These are phyloP conservation scores for Gossypium rotundifolium DNA, from an alignment of 345 rosid genomes.

Conservation along the genomic window DNA sequence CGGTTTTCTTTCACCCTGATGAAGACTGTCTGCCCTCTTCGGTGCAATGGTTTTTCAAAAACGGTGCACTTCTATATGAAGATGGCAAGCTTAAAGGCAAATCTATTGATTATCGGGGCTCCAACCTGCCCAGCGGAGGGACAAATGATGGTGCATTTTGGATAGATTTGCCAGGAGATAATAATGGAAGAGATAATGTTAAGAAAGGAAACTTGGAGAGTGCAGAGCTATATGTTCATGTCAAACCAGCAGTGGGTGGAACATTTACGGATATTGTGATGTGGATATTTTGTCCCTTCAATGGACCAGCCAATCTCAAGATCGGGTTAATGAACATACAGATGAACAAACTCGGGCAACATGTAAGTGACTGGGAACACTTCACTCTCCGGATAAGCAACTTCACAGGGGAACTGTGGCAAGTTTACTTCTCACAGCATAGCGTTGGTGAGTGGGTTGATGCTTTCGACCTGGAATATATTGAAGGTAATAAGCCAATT, in stretches of 20 bases:
- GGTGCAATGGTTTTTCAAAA: conserved; percentile 80
- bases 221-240: conserved; percentile 78
- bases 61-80: conserved; percentile 59
- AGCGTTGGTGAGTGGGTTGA: conserved; percentile 85
- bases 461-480: conserved; percentile 62
- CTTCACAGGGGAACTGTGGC: conserved; percentile 79
- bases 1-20: conserved; percentile 85
- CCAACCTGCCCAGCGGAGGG: conserved; percentile 70
- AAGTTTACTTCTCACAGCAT: conserved; percentile 76
- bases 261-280: conserved; percentile 79
- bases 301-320: conserved; percentile 81
- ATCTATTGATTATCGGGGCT: conserved; percentile 46
- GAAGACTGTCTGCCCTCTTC: conserved; percentile 84
- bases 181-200: conserved; percentile 41
- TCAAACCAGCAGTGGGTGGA: conserved; percentile 83
- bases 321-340: conserved; percentile 56
- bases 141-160: conserved; percentile 62
- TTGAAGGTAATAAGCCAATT: conserved; percentile 47
- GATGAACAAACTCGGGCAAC: conserved; percentile 70
- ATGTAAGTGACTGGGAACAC: conserved; percentile 92
- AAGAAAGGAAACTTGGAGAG: conserved; percentile 65
- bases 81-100: conserved; percentile 41
- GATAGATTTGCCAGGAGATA: conserved; percentile 69
- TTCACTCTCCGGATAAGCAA: conserved; percentile 78
- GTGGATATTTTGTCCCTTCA: conserved; percentile 93